A percentile compares a stretch with the other conserved stretches of the same genome.
These are phyloP conservation scores for Darksidea phi DNA, from an alignment of 495 filamentous ascomycete genomes.

Conservation along the genomic window DNA sequence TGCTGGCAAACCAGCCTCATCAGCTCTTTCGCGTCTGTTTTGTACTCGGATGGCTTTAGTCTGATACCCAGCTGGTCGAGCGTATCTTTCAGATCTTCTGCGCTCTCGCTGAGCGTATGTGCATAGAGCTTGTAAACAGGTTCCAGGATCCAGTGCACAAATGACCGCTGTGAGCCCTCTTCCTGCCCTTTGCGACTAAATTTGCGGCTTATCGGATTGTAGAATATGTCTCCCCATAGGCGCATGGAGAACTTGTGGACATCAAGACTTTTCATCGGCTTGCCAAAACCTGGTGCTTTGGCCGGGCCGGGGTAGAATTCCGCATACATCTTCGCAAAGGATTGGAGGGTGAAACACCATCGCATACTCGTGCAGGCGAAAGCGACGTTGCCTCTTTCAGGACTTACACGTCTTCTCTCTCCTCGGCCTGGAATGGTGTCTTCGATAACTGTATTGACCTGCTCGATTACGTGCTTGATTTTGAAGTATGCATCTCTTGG, in stretches of 20 bases:
- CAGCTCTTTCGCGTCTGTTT: slow-evolving; percentile 81
- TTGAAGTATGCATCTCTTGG: slow-evolving; percentile 98
- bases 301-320: slow-evolving; percentile 67
- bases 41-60: slow-evolving; percentile 89
- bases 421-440: slow-evolving; percentile 80
- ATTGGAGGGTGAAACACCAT: slow-evolving; percentile 92
- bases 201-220: slow-evolving; percentile 82
- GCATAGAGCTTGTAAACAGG: slow-evolving; percentile 98
- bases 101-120: slow-evolving; percentile 88
- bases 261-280: slow-evolving; percentile 54
- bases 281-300: slow-evolving; percentile 22
- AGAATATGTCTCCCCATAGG: slow-evolving; percentile 97
- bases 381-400: slow-evolving; percentile 94
- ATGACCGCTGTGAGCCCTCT: slow-evolving; percentile 75
- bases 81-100: slow-evolving; percentile 79
- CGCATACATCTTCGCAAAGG: slow-evolving; percentile 94
- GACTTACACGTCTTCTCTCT: slow-evolving; percentile 76
- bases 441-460: slow-evolving; percentile 95
- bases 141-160: slow-evolving; percentile 92
- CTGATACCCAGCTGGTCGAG: slow-evolving; percentile 76
- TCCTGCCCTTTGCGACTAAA: slow-evolving; percentile 88
- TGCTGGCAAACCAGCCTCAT: slow-evolving; percentile 88
- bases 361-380: slow-evolving; percentile 92
- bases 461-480: slow-evolving; percentile 94
- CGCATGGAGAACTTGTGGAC: slow-evolving; percentile 72